Percentiles rank a stretch among this genome's conserved stretches.
Evolutionary conservation across 768 basidiomycete species (phyloP).

Genomic region (Gyrodon lividus): DNA sequence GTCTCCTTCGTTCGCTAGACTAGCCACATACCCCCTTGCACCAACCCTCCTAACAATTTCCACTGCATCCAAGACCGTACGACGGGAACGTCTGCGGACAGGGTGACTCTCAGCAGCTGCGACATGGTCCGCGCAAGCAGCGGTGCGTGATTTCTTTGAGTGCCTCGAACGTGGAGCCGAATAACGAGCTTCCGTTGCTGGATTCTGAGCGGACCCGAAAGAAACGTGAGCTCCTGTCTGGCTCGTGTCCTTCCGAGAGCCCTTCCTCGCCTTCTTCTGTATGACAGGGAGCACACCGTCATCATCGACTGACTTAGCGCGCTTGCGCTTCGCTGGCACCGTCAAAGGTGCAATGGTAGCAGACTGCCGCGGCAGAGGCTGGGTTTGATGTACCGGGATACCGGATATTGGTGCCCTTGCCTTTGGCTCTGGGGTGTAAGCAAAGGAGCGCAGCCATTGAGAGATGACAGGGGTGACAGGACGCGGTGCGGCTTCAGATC

Average conservation of each 20-base stretch:
- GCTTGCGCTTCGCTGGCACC: constrained; percentile 3
- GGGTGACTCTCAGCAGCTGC: background rate
- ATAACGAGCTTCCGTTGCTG: background rate
- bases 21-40: background rate
- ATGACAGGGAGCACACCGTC: background rate
- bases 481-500: background rate
- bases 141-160: background rate
- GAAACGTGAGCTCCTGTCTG: background rate
- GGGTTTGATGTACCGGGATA: background rate
- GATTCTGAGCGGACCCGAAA: too few relatives aligned
- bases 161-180: background rate
- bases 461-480: constrained; percentile 1
- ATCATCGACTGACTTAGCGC: background rate
- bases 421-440: constrained; percentile 15
- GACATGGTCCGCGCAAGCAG: background rate
- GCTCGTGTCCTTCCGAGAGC: background rate
- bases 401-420: background rate
- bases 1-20: background rate
- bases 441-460: constrained; percentile 13
- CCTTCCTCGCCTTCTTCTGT: background rate
- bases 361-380: background rate
- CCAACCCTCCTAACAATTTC: constrained; percentile 13
- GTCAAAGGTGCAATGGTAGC: background rate
- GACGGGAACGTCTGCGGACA: background rate
- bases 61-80: constrained; percentile 17